Conservation (phyloP, 176 grass and related monocot species). For the Bonia amplexicaulis region DNA sequence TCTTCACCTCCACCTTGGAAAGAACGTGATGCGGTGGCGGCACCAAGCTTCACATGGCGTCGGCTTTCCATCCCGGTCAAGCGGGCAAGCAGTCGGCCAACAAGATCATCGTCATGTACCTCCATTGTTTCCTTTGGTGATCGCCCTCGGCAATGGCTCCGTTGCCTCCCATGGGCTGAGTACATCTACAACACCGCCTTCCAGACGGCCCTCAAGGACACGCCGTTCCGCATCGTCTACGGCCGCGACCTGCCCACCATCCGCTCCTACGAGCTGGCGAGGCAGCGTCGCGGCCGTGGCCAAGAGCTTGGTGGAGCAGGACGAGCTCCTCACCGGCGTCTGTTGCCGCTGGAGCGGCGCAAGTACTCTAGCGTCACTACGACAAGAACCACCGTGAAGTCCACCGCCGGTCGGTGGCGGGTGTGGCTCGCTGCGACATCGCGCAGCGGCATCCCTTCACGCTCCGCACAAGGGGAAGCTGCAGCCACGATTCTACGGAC, state of each 20-base stretch:
- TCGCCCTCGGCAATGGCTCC: neutral
- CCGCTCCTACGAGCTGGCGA: no score
- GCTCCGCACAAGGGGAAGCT: fast-evolving
- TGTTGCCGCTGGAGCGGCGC: no score
- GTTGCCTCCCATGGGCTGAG: neutral
- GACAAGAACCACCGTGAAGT: neutral
- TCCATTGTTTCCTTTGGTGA: neutral
- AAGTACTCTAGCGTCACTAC: neutral
- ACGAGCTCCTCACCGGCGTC: no score
- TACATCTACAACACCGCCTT: neutral
- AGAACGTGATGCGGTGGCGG: no score
- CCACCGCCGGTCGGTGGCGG: neutral
- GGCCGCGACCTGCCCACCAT: no score
- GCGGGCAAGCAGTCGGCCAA: no score
- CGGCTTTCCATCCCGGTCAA: neutral
- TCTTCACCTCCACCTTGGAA: no score
- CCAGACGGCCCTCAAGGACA: neutral
- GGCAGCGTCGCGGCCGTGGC: no score
- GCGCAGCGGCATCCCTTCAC: fast-evolving
- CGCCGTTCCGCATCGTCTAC: no score
- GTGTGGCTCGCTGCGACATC: neutral
- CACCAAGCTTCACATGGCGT: no score
- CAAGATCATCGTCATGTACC: neutral
- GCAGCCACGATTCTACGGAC: neutral
- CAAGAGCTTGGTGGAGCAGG: neutral